A percentile compares a stretch with the other conserved stretches of the same genome.
Conservation (phyloP, 2,329 filamentous ascomycete species). For the Pyrenochaeta sp. region DNA sequence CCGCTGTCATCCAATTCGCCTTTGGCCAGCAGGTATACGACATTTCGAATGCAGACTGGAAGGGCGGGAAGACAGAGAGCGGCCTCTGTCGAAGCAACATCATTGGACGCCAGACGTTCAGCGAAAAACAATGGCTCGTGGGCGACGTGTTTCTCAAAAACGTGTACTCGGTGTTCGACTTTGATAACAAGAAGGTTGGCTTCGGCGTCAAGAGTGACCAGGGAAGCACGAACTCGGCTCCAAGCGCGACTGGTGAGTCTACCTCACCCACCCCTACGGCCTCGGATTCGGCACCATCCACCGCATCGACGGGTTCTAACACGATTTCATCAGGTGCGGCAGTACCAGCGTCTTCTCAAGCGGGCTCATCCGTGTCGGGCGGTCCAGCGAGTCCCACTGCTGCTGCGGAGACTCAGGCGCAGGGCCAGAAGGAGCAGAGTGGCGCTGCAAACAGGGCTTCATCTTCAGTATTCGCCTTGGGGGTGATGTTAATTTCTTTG, state of each 20-base stretch:
- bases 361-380: conserved; percentile 1
- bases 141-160: conserved; percentile 90
- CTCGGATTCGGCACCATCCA: no score
- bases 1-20: conserved; percentile 66
- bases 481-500: neutral
- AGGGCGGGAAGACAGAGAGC: conserved; percentile 57
- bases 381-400: conserved; percentile 1
- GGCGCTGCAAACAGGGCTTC: neutral
- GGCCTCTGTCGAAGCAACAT: conserved; percentile 72
- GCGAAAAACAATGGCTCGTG: conserved; percentile 74
- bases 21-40: conserved; percentile 74
- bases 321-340: neutral
- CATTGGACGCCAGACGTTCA: conserved; percentile 74
- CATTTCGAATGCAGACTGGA: conserved; percentile 76
- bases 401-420: conserved; percentile 6
- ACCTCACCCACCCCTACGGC: neutral
- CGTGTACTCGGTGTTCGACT: conserved; percentile 86
- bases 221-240: no score
- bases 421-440: conserved; percentile 7
- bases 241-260: conserved; percentile 10
- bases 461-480: neutral
- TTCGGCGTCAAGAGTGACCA: conserved; percentile 40
- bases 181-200: conserved; percentile 71
- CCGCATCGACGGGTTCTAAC: neutral
- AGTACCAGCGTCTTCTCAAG: neutral